phyloP scores from a whole-genome alignment of 495 filamentous ascomycete species.

The Trichoderma parareesei region DNA sequence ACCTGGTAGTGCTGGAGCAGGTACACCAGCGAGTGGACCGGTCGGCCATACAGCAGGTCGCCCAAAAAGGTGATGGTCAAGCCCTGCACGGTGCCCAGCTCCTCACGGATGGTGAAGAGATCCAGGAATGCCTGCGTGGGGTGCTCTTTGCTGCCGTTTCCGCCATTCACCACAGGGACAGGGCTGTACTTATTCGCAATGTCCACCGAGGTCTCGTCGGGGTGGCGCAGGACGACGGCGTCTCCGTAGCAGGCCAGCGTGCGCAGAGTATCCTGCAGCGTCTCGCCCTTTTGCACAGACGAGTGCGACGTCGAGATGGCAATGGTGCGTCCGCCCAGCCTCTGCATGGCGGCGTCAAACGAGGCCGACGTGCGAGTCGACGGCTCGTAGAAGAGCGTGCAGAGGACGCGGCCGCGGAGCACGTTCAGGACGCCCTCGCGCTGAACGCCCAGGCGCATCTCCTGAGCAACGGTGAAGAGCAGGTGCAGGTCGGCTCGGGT shows the following conservation, averaged over 20 bases:
- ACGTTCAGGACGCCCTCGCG: slow-evolving; percentile 81
- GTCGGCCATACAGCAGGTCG: slow-evolving; percentile 85
- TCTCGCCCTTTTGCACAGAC: slow-evolving; percentile 86
- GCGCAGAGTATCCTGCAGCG: slow-evolving; percentile 84
- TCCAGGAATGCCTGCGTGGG: slow-evolving; percentile 98
- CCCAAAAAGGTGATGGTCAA: slow-evolving; percentile 93
- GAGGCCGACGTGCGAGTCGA: slow-evolving; percentile 93
- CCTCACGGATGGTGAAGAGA: slow-evolving; percentile 95
- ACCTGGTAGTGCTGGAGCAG: slow-evolving; percentile 93
- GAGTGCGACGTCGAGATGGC: slow-evolving; percentile 71
- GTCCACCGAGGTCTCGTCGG: slow-evolving; percentile 65
- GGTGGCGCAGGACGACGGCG: slow-evolving; percentile 89
- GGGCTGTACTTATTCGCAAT: slow-evolving; percentile 76
- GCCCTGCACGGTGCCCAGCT: slow-evolving; percentile 87
- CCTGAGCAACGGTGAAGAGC: slow-evolving; percentile 91
- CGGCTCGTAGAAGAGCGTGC: slow-evolving; percentile 94
- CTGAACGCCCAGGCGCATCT: slow-evolving; percentile 90
- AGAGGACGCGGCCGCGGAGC: slow-evolving; percentile 75
- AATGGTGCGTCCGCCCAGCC: slow-evolving; percentile 78
- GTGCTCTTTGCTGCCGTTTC: slow-evolving; percentile 90
- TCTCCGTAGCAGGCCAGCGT: slow-evolving; percentile 92
- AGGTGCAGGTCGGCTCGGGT: slow-evolving; percentile 76
- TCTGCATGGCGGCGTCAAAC: slow-evolving; percentile 97
- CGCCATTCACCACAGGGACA: slow-evolving; percentile 92
- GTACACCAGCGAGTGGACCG: slow-evolving; percentile 90